Base-by-base conservation (phyloP, 371 early-diverging fungal genomes). In the Mortierella sp. region DNA sequence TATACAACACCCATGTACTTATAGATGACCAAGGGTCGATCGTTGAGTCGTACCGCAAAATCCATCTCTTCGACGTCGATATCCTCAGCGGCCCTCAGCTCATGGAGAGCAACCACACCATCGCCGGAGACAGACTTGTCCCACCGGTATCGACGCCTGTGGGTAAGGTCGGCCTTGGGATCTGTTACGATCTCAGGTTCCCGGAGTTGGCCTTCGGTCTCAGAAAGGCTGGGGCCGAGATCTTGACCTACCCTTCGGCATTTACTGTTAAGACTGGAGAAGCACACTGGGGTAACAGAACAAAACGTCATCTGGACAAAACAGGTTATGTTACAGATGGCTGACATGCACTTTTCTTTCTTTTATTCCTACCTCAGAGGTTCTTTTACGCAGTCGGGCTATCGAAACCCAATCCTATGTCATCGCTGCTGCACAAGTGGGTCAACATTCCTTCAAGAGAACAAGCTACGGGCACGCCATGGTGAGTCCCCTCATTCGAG, bases 101-200 rank as follows among this genome's bases (percentile, higher is more conserved):
- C 48, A 79, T 85, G 73, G 95, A 95, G 79, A 89, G 91, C 63
- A 70, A 82, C 11, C 69, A 55, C 0, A 90, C 91, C 0, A 28
- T 76, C n/a, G 78, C 79, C 0, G 95, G 95, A 4, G 75, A 81
- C 14, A 44, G 64, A 6, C 47, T 93, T 2, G 69, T 70, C 0
- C 53, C 72, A 6, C 89, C 92, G 2, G 81, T 92, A 0, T 49
- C 70, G 4, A 90, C 94, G 0, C 91, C 95, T 0, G 47, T 92
- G 5, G 96, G 96, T 1, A 76, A 73, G 23, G 65, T 94, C 14
- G 95, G 94, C 0, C 79, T 91, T 6, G 83, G 85, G 21, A 86
- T 83, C 39, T 95, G 96, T 80, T 95, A 94, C 63, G 96, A 95
- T 70, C 49, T 95, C 51, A 84, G 96, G 23, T 95, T 94, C 72